Base-by-base conservation (phyloP, 495 filamentous ascomycete genomes). In the Xylaria nigripes region DNA sequence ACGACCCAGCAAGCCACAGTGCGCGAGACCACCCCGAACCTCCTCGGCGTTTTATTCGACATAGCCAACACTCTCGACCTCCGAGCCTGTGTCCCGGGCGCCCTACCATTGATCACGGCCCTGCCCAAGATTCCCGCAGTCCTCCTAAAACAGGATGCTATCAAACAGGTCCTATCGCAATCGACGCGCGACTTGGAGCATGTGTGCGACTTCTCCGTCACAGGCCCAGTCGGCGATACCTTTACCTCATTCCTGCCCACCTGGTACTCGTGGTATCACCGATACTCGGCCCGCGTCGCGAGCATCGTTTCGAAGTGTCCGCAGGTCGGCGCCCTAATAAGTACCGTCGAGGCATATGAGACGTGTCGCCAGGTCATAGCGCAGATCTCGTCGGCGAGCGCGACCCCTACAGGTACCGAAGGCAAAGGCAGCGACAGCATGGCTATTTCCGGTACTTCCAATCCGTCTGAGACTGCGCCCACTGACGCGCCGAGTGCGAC, bases 201-300 rank as follows among this genome's bases (percentile, higher is more conserved):
- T 5, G 54, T 57, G 21, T 57, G 54, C 32, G 48, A 51, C 8
- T 57, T 57, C 32, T 51, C 48, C 6, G 42, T 57, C 38, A 57
- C 54, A 8, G 54, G 54, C 6, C 23, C 41, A 2, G 42, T 30
- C 3, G 54, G 54, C 24, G 54, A 57, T 6, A 46, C 48, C 3
- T 57, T 51, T 18, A 57, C 54, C 3, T 24, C 19, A 16, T 57
- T 57, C 29, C 42, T 57, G 16, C 54, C 54, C 0, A 32, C 40
- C 0, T 57, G 54, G 54, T 57, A 57, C 24, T 34, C 47, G 41
- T 57, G 54, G 54, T 57, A 57, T 38, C 16, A 57, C 13, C 10
- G 16, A 10, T 24, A 57, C 30, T 38, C 41, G 42, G 47, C 38
- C 22, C 34, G 43, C 22, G 19, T 57, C 3, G 38, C 36, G 29